Evolutionary conservation across 768 basidiomycete genomes (phyloP).

Genomic region (Hericium erinaceus): DNA sequence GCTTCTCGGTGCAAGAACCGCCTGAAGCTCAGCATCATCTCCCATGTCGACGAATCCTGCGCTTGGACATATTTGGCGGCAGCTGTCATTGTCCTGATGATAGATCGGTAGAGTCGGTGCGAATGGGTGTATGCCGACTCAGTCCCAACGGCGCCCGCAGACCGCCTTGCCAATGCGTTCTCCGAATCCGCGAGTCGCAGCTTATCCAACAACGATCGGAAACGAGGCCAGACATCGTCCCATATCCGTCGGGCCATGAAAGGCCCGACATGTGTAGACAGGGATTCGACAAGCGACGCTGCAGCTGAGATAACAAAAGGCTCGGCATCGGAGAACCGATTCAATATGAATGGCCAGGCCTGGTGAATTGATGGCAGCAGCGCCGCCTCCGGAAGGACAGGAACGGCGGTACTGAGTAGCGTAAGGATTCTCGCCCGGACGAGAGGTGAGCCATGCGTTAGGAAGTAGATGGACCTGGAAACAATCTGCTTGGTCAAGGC

Average conservation of each 20-base stretch:
- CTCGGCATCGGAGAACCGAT: conserved; percentile 66
- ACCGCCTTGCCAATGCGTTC: conserved; percentile 55
- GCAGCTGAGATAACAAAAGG: conserved; percentile 75
- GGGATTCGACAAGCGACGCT: conserved; percentile 59
- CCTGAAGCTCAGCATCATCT: conserved; percentile 65
- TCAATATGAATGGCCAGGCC: conserved; percentile 92
- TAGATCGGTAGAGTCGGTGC: conserved; percentile 69
- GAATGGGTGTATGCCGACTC: conserved; percentile 73
- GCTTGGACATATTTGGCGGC: conserved; percentile 59
- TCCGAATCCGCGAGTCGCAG: conserved; percentile 56
- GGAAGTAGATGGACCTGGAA: conserved; percentile 77
- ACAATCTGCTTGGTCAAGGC: conserved; percentile 77
- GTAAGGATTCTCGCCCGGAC: conserved; percentile 78
- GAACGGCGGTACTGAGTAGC: conserved; percentile 64
- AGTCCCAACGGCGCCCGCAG: conserved; percentile 39
- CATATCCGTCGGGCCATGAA: conserved; percentile 83
- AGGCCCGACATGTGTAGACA: conserved; percentile 63
- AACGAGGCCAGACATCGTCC: conserved; percentile 91
- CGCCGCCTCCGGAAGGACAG: conserved; percentile 61
- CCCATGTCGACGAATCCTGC: conserved; percentile 70
- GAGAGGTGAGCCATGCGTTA: conserved; percentile 81
- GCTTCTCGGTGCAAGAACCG: conserved; percentile 61
- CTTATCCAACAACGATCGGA: conserved; percentile 47
- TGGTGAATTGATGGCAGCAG: conserved; percentile 80
- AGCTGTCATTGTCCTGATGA: conserved; percentile 65